phyloP scores from a whole-genome alignment of 805 yeast genomes.

The Cyberlindnera japonica region DNA sequence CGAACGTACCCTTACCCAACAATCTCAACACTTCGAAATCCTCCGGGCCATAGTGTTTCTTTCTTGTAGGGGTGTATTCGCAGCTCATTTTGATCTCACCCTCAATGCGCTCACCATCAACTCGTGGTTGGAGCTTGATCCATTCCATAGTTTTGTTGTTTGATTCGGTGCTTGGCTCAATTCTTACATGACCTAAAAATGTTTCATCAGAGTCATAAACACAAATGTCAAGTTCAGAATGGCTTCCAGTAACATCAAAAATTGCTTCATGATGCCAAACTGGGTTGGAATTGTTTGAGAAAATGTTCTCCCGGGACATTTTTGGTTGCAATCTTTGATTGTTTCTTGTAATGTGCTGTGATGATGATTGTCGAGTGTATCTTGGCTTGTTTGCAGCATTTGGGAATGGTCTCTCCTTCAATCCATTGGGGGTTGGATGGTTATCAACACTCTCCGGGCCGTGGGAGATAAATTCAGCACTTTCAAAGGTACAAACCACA shows the following conservation, averaged over 20 bases:
- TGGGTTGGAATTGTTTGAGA: conserved; percentile 54
- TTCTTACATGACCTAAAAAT: conserved; percentile 80
- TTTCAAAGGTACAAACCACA: conserved; percentile 88
- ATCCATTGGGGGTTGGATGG: conserved; percentile 23
- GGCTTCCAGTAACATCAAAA: conserved; percentile 85
- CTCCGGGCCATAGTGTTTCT: conserved; percentile 84
- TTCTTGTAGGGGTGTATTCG: conserved; percentile 64
- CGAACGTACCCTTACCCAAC: conserved; percentile 95
- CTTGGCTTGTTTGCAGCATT: conserved; percentile 33
- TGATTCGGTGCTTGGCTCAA: conserved; percentile 52
- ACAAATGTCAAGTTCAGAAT: conserved; percentile 83
- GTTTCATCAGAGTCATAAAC: conserved; percentile 88
- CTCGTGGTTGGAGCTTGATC: conserved; percentile 70
- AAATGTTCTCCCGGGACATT: conserved; percentile 10
- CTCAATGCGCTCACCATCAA: conserved; percentile 66
- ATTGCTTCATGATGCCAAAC: conserved; percentile 90
- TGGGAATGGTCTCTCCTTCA: conserved; percentile 20
- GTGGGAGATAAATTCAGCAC: conserved; percentile 83
- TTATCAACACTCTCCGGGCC: conserved; percentile 52
- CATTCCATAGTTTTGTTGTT: conserved; percentile 50
- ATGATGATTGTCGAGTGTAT: conserved; percentile 42
- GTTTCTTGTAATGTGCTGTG: conserved; percentile 35
- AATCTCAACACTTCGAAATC: conserved; percentile 91
- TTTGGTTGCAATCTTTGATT: conserved; percentile 14
- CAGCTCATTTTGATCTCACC: conserved; percentile 78